Base-by-base conservation (phyloP, 192 early-diverging fungal species). In the Pilobolus umbonatus region DNA sequence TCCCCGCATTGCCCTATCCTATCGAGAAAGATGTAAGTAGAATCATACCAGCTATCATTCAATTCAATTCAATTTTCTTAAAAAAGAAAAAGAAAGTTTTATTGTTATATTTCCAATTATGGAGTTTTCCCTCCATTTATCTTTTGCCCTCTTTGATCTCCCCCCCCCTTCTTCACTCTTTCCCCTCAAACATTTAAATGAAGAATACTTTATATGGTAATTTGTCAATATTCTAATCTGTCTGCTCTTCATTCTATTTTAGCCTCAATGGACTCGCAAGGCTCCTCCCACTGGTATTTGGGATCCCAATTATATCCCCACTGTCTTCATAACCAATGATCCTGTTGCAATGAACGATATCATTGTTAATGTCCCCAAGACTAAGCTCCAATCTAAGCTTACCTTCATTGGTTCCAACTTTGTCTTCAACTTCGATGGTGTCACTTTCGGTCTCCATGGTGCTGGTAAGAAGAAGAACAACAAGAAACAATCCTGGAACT, bases 401-500 rank as follows among this genome's bases (percentile, higher is more conserved):
- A 74, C 72, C 35, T 58, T 68, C 35, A 44, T 78, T 53, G 63
- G 68, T 34, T 62, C 76, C 30, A 53, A 74, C 9, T 67, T 64
- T 30, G 63, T 69, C 19, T 60, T 65, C 35, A 61, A 60, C 9
- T 74, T 69, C 34, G 53, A 44, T 24, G 67, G 60, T 15, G 61
- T 60, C 15, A 14, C 19, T 6, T 78, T 78, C 40, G 76, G 69
- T 66, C 54, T 78, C 28, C 76, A 78, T 48, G 67, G 69, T 25
- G 61, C 72, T 22, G 76, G 76, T 36, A 74, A 74, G 63, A 74
- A 74, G 61, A 74, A 78, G 38, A 78, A 78, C 67, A 74, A 78
- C 34, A 66, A 72, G 48, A 78, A 78, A 55, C 76, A 78, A 40
- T 72, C 66, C 48, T 78, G 76, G 76, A 61, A 63, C 15, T 72